Evolutionary conservation across 768 basidiomycete species (phyloP).

Genomic region (Amanita fuliginea): DNA sequence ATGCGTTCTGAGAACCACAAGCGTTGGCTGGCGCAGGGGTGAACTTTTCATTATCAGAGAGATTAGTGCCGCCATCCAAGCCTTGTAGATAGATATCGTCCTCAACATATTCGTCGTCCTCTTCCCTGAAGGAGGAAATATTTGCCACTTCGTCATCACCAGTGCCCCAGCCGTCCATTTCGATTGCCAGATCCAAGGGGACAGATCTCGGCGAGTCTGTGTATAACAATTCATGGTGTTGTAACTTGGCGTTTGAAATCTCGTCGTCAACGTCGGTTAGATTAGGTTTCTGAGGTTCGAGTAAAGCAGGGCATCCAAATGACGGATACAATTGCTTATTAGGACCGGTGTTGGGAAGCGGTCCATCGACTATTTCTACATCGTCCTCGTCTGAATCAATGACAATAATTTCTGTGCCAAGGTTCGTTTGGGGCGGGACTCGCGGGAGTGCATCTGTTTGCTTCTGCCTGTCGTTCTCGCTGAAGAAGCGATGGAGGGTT

Average conservation of each 20-base stretch:
- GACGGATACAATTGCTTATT: slow-evolving; percentile 10
- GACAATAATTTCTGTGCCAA: slow-evolving; percentile 36
- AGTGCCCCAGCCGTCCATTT: slow-evolving; percentile 40
- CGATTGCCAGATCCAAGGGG: slow-evolving; percentile 17
- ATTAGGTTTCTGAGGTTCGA: slow-evolving; percentile 2
- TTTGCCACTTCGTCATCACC: slow-evolving; percentile 52
- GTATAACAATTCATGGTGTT: background rate
- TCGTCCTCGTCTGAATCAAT: slow-evolving; percentile 53
- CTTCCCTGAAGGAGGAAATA: slow-evolving; percentile 10
- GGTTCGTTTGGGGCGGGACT: background rate
- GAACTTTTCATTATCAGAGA: too few relatives aligned
- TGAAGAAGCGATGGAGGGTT: slow-evolving; percentile 40
- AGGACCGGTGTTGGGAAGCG: slow-evolving; percentile 9
- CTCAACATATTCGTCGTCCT: slow-evolving; percentile 13
- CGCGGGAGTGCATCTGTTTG: slow-evolving; percentile 1
- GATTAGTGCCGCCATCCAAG: background rate
- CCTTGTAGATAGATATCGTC: slow-evolving; percentile 10
- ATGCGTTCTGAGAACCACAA: slow-evolving; percentile 26
- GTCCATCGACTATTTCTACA: slow-evolving; percentile 20
- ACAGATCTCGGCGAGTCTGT: background rate
- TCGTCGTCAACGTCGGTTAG: background rate
- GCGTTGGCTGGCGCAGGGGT: too few relatives aligned
- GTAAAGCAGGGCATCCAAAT: slow-evolving; percentile 12
- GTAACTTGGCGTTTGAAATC: background rate
- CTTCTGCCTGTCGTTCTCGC: slow-evolving; percentile 10